Percentiles rank a stretch among this genome's conserved stretches.
Evolutionary conservation across 768 basidiomycete species (phyloP).

Genomic region (Calocybe gangraenosa): DNA sequence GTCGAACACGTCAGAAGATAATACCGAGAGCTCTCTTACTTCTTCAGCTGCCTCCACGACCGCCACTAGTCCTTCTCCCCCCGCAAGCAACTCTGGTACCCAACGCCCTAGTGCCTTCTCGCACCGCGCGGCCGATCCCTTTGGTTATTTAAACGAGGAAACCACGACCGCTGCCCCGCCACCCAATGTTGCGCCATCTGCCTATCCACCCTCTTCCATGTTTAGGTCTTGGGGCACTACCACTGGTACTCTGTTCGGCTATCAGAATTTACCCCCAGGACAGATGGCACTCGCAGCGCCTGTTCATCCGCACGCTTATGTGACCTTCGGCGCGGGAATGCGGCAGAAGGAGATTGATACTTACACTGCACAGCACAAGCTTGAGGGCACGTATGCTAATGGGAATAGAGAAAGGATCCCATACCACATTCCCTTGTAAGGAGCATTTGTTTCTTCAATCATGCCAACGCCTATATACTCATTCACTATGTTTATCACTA

Average conservation of each 20-base stretch:
- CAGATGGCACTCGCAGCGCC: conserved; percentile 49
- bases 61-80: conserved; percentile 26
- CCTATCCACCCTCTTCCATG: conserved; percentile 29
- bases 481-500: conserved; percentile 23
- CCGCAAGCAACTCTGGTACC: conserved; percentile 2
- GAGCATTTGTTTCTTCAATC: conserved; percentile 12
- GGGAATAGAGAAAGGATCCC: conserved; percentile 56
- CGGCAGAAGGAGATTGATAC: conserved; percentile 81
- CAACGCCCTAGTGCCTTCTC: conserved; percentile 12
- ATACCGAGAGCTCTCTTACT: conserved; percentile 10
- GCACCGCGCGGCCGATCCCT: conserved; percentile 42
- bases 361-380: conserved; percentile 63
- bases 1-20: conserved; percentile 16
- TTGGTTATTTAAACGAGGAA: conserved; percentile 50
- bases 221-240: conserved; percentile 30
- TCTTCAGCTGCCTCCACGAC: conserved; percentile 20
- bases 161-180: conserved; percentile 25
- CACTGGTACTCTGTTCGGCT: conserved; percentile 24
- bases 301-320: conserved; percentile 67
- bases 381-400: conserved; percentile 52
- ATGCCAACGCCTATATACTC: conserved; percentile 5
- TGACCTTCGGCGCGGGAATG: conserved; percentile 85
- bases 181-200: conserved; percentile 20
- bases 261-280: conserved; percentile 22
- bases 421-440: conserved; percentile 79